A percentile compares a stretch with the other conserved stretches of the same genome.
Conservation (phyloP, 2,329 filamentous ascomycete genomes). For the Thermomyces lanuginosus region DNA sequence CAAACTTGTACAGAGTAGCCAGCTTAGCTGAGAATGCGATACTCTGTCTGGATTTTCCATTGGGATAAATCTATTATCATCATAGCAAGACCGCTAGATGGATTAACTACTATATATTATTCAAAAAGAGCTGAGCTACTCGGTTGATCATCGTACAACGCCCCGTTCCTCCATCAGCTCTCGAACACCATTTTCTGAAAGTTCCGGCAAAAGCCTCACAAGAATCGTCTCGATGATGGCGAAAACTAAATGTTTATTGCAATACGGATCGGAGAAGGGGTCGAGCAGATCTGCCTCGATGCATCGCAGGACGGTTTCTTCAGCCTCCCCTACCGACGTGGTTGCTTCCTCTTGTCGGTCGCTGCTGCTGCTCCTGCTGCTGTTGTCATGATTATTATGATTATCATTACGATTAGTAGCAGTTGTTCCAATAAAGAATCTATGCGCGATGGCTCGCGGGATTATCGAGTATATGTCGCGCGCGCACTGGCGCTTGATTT, state of each 20-base stretch:
- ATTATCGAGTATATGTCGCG: constrained; percentile 26
- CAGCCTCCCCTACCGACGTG: constrained; percentile 9
- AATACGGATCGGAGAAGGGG: constrained; percentile 64
- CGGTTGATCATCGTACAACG: too few relatives aligned
- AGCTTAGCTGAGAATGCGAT: too few relatives aligned
- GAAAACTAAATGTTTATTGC: constrained; percentile 86
- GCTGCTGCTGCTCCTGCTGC: constrained; percentile 5
- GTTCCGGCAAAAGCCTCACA: constrained; percentile 69
- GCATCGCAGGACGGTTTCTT: constrained; percentile 35
- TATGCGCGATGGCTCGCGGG: constrained; percentile 27
- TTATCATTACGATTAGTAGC: constrained; percentile 3
- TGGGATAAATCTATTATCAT: too few relatives aligned
- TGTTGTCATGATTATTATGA: background rate
- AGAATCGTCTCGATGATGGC: constrained; percentile 64
- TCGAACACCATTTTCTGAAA: constrained; percentile 52
- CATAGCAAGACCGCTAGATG: background rate
- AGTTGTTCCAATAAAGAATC: constrained; percentile 26
- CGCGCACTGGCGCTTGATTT: constrained; percentile 27
- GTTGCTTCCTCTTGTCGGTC: constrained; percentile 2
- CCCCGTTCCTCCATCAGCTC: constrained; percentile 62
- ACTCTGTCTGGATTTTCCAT: too few relatives aligned
- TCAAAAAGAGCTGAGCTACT: constrained; percentile 8
- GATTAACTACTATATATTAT: constrained; percentile 6
- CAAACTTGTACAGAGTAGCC: too few relatives aligned
- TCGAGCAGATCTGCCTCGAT: constrained; percentile 51